Evolutionary conservation across 2,329 filamentous ascomycete species (phyloP).

Genomic region (Trichophyton mentagrophytes): DNA sequence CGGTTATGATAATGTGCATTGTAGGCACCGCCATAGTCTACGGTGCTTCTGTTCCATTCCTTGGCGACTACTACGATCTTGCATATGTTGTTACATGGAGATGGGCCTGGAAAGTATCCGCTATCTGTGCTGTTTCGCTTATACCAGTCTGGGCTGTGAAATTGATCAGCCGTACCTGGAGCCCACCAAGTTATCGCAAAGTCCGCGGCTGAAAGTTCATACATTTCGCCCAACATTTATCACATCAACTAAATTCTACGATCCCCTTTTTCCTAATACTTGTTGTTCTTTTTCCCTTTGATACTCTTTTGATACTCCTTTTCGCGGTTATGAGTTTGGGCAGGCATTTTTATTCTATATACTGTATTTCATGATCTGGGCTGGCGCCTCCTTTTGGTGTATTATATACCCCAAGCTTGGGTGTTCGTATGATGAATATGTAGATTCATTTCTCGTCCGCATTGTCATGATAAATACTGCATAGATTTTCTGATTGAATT

Average conservation of each 20-base stretch:
- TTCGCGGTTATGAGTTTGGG: background rate
- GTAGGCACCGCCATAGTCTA: slow-evolving; percentile 73
- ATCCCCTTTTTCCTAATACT: background rate
- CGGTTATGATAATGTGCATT: slow-evolving; percentile 74
- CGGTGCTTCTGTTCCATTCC: slow-evolving; percentile 68
- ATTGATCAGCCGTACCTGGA: slow-evolving; percentile 69
- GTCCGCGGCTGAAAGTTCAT: slow-evolving; percentile 40
- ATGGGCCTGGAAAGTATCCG: slow-evolving; percentile 78
- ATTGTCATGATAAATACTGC: background rate
- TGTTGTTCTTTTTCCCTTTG: background rate
- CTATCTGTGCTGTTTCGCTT: slow-evolving; percentile 66
- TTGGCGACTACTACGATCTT: slow-evolving; percentile 83
- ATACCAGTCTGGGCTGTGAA: slow-evolving; percentile 82
- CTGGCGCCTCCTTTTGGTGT: background rate
- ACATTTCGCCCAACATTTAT: background rate
- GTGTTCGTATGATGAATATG: background rate
- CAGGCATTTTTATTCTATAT: background rate
- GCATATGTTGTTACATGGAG: slow-evolving; percentile 62
- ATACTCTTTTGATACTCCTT: background rate
- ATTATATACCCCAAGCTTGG: background rate
- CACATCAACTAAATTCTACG: background rate
- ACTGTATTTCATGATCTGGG: background rate
- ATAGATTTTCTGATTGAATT: background rate
- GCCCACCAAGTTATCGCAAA: slow-evolving; percentile 89
- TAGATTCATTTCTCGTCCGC: background rate